Evolutionary conservation across 306 rosid genomes (phyloP).

Genomic region (peach (Prunus persica)): Prunus_persica_NCBIv2 NC_034009.1:2605001-2605500

Average conservation of each 20-base stretch:
- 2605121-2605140: too few relatives aligned
- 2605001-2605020: neutral
- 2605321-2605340: too few relatives aligned
- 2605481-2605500: neutral
- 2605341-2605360: too few relatives aligned
- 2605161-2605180: rapidly evolving
- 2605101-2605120: too few relatives aligned
- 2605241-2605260: too few relatives aligned
- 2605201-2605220: rapidly evolving
- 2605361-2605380: too few relatives aligned
- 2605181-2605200: rapidly evolving
- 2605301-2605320: neutral
- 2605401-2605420: neutral
- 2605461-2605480: neutral
- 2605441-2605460: neutral
- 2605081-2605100: too few relatives aligned
- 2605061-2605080: neutral
- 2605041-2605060: neutral
- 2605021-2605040: neutral
- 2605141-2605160: rapidly evolving
- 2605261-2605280: neutral
- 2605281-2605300: neutral
- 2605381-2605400: too few relatives aligned
- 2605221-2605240: rapidly evolving
- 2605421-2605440: neutral